Evolutionary conservation across 257 asterid species (phyloP).

Genomic region (Solanum bulbocastanum): DNA sequence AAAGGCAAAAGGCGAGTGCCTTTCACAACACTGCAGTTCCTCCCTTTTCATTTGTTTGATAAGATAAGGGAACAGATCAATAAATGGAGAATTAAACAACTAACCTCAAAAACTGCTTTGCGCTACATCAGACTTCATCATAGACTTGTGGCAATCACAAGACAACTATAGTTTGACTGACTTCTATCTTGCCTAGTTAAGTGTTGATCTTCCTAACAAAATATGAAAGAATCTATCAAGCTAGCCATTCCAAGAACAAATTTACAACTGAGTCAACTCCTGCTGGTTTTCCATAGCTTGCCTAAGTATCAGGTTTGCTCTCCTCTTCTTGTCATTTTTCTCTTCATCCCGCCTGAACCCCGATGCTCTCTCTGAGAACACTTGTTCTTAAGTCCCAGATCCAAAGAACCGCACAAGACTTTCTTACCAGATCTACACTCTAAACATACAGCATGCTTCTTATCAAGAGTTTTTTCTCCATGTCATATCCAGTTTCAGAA

Average conservation of each 20-base stretch:
- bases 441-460: conserved; percentile 48
- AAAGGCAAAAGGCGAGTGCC: too few species aligned
- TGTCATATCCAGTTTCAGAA: conserved; percentile 45
- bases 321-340: conserved; percentile 72
- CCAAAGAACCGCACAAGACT: conserved; percentile 59
- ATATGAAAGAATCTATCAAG: not conserved
- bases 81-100: conserved; percentile 2
- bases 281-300: conserved; percentile 70
- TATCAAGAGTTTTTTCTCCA: conserved; percentile 32
- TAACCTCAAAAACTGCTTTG: conserved; percentile 45
- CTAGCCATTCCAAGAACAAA: conserved; percentile 25
- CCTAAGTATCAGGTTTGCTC: conserved; percentile 70
- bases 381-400: conserved; percentile 51
- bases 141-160: conserved; percentile 43
- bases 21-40: too few species aligned
- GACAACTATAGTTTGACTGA: conserved; percentile 28
- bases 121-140: conserved; percentile 30
- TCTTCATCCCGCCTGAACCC: conserved; percentile 73
- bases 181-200: not conserved
- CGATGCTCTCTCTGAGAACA: conserved; percentile 28
- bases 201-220: not conserved
- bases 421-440: conserved; percentile 56
- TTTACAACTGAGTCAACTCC: conserved; percentile 84
- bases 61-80: not conserved
- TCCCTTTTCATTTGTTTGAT: not conserved